Evolutionary conservation across 2,329 filamentous ascomycete species (phyloP), one percentile per base, ranked within the genome.

Genomic region (Eutypa lata): DNA sequence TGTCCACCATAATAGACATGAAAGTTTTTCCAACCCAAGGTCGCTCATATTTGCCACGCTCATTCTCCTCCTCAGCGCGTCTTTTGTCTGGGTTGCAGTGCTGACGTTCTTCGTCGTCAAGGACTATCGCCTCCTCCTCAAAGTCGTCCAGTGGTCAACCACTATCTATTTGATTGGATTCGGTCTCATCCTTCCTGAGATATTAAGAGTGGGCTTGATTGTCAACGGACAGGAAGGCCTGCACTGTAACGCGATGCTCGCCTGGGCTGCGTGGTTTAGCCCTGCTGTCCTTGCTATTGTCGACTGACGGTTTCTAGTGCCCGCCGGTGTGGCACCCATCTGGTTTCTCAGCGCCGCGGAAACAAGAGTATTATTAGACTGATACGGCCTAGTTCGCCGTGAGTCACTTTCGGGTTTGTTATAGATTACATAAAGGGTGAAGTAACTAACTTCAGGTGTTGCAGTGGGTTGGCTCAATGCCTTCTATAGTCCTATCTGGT

Each of bases 241-340:
- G 24, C 58, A 60, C 51, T 58, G 53, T 53, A 53, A 61, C 53
- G 48, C 55, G 7, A 54, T 54, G 5, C 22, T 59, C 40, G 56
- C 53, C 21, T 64, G 60, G 61, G 50, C 55, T 10, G 6, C 47
- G 3, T 67, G 64, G 64, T 61, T 57, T 48, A 3, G 53, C 26
- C 18, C 60, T 7, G 54, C 62, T 26, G 46, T 44, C 19, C 19
- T 21, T 7, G 47, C 53, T 26, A 26, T 55, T 8, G 2, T 59
- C 16, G 55, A 60, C 51, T 60, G 55, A 57, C 53, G 54, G n/a
- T 57, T 56, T 31, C 53, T 62, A 6, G 19, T 60, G 2, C 57
- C 55, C 11, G 54, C 57, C 28, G 48, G 19, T 8, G 7, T 49
- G 3, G 24, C 60, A 10, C 49, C 52, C 11, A 19, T 53, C 1